Conservation (phyloP, 345 rosid species). For the Rhizophora mangle region DNA sequence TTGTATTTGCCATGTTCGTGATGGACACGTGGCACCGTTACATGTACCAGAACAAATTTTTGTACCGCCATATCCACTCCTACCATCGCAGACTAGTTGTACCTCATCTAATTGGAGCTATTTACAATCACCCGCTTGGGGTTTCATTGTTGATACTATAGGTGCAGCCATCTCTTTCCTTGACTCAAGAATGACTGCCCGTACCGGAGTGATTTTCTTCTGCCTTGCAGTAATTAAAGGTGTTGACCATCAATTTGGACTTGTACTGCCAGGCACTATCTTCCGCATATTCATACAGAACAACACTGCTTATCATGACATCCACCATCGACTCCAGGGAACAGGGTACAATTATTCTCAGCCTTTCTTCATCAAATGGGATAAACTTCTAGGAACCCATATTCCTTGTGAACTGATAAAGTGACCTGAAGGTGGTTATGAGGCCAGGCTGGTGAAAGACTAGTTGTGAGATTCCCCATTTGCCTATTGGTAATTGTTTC, state of each 20-base stretch:
- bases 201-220: conserved; percentile 46
- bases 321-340: conserved; percentile 69
- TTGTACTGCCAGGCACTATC: conserved; percentile 57
- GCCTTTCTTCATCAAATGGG: conserved; percentile 70
- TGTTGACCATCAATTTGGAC: conserved; percentile 64
- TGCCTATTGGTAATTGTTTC: too few relatives aligned
- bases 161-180: conserved; percentile 67
- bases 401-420: conserved; percentile 49
- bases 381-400: conserved; percentile 61
- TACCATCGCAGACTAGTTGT: conserved; percentile 66
- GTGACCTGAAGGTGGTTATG: conserved; percentile 57
- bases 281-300: conserved; percentile 55
- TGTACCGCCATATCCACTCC: conserved; percentile 56
- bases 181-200: conserved; percentile 64
- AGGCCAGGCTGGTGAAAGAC: conserved; percentile 25
- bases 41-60: conserved; percentile 64
- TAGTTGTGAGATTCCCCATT: not conserved
- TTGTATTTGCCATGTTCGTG: conserved; percentile 47
- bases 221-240: conserved; percentile 55
- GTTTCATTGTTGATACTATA: conserved; percentile 56
- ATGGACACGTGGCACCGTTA: conserved; percentile 64
- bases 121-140: conserved; percentile 60
- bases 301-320: conserved; percentile 66
- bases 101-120: conserved; percentile 60
- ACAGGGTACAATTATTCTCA: conserved; percentile 64